A percentile compares a stretch with the other conserved stretches of the same genome.
These are phyloP conservation scores for Diplosphaera chodatii DNA, from an alignment of 139 green algal species.

Conservation along the genomic window DNA sequence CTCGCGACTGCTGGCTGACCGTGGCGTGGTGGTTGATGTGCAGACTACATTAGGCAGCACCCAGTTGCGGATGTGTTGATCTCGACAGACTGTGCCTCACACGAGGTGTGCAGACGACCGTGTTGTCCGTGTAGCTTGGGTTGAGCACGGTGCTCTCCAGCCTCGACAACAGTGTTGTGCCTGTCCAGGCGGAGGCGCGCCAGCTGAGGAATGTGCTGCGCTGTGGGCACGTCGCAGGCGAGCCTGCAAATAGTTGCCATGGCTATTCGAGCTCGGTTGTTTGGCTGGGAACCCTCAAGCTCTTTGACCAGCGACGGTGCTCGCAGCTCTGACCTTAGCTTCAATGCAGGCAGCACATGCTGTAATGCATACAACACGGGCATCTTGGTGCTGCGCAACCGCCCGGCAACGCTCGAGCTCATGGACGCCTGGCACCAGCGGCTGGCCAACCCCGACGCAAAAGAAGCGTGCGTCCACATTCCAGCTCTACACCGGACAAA, in stretches of 20 bases:
- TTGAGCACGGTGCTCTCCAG: no score
- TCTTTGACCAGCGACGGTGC: no score
- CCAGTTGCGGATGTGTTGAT: slow-evolving; percentile 4
- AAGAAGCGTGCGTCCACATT: neutral
- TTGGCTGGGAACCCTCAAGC: no score
- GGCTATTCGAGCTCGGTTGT: no score
- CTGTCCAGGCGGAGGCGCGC: neutral
- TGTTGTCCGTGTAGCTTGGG: no score
- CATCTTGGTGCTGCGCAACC: slow-evolving; percentile 4
- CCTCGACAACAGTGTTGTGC: neutral
- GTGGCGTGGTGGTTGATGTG: neutral
- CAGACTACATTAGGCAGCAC: slow-evolving; percentile 1
- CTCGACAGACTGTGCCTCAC: slow-evolving; percentile 8
- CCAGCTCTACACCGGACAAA: no score
- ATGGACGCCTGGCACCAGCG: neutral
- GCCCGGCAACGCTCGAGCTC: neutral
- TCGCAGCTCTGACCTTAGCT: neutral
- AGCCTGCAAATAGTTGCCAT: neutral
- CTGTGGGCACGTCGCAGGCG: neutral
- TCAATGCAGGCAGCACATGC: neutral
- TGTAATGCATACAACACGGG: neutral
- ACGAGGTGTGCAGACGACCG: neutral
- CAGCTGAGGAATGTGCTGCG: neutral
- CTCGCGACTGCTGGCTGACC: no score
- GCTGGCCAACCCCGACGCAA: neutral